A percentile compares a stretch with the other conserved stretches of the same genome.
phyloP scores from a whole-genome alignment of 1,139 yeast species.

The Saccharomyces hybrid region DNA sequence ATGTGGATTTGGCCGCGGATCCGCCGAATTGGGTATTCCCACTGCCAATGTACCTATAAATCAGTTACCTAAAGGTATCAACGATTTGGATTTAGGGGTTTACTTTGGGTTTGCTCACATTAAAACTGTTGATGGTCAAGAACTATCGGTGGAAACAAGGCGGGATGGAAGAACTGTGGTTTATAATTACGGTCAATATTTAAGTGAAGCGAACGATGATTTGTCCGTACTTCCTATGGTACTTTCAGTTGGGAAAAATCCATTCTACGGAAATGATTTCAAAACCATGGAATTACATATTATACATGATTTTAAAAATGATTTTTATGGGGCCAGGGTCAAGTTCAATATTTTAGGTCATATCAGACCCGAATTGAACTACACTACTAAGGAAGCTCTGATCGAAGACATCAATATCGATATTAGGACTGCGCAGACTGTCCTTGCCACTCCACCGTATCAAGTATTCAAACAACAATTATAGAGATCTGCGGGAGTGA shows the following conservation, averaged over 20 bases:
- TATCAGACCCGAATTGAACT: conserved; percentile 84
- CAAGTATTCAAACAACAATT: background rate
- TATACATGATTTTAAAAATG: conserved; percentile 56
- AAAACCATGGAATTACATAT: conserved; percentile 83
- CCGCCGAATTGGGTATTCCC: conserved; percentile 87
- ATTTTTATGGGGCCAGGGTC: conserved; percentile 79
- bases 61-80: conserved; percentile 36
- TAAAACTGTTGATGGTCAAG: conserved; percentile 12
- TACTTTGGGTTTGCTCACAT: conserved; percentile 75
- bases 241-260: conserved; percentile 94
- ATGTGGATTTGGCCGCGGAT: conserved; percentile 94
- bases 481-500: background rate
- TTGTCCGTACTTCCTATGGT: conserved; percentile 66
- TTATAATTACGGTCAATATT: conserved; percentile 54
- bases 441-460: conserved; percentile 30
- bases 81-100: conserved; percentile 66
- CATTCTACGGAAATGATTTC: conserved; percentile 63
- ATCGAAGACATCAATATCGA: conserved; percentile 80
- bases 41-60: conserved; percentile 83
- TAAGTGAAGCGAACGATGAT: conserved; percentile 36
- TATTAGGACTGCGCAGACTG: conserved; percentile 55
- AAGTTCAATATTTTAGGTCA: conserved; percentile 73
- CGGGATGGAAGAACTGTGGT: conserved; percentile 39
- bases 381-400: conserved; percentile 78
- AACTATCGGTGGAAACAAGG: conserved; percentile 21